These are phyloP conservation scores for Exophiala calicioides DNA, from an alignment of 2,329 filamentous ascomycete genomes.

Conservation along the genomic window DNA sequence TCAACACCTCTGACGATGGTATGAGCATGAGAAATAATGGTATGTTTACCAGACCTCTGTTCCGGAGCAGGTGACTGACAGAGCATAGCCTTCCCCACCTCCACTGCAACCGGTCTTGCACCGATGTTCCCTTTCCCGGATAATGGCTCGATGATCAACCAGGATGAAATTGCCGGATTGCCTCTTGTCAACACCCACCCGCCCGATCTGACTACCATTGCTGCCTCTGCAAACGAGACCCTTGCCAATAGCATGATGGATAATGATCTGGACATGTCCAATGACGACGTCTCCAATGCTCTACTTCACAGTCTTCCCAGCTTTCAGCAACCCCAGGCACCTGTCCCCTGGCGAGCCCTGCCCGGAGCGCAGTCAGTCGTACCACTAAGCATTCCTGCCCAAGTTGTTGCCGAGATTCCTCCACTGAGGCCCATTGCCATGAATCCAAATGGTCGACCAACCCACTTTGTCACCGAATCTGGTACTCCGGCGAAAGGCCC, in stretches of 20 bases:
- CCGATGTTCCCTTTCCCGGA: conserved; percentile 8
- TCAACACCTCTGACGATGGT: conserved; percentile 10
- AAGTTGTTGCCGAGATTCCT: neutral
- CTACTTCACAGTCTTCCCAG: conserved; percentile 9
- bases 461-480: conserved; percentile 32
- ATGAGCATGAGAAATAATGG: conserved; percentile 8
- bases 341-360: too few relatives aligned
- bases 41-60: conserved; percentile 1
- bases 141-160: conserved; percentile 7
- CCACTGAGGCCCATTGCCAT: conserved; percentile 44
- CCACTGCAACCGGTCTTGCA: conserved; percentile 4
- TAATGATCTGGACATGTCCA: neutral
- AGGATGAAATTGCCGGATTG: conserved; percentile 4
- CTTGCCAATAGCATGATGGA: conserved; percentile 38
- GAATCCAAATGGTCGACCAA: conserved; percentile 40
- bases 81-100: conserved; percentile 3
- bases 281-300: conserved; percentile 5
- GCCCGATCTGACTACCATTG: conserved; percentile 48
- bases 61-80: neutral
- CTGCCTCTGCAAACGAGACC: conserved; percentile 49
- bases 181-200: conserved; percentile 33
- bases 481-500: conserved; percentile 44
- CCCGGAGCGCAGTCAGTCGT: neutral
- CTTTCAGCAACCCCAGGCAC: too few relatives aligned
- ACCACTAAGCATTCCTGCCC: neutral